Percentiles rank a stretch among this genome's conserved stretches.
Evolutionary conservation across 176 grass and related monocot genomes (phyloP).

Genomic region (Oryza coarctata): DNA sequence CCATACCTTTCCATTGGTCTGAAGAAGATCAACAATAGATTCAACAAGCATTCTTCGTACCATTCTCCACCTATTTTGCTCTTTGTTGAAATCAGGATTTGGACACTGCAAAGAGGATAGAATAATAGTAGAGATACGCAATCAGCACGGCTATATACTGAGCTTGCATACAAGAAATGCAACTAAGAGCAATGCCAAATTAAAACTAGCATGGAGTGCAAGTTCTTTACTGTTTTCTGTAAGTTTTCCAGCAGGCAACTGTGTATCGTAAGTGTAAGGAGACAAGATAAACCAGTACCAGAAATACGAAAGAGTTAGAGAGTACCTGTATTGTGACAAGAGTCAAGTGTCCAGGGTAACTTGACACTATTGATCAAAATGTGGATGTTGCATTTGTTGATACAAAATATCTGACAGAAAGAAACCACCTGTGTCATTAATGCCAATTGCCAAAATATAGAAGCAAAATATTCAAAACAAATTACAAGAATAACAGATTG

Average conservation of each 20-base stretch:
- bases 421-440: background rate
- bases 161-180: background rate
- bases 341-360: constrained; percentile 69
- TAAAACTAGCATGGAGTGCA: background rate
- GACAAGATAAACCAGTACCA: background rate
- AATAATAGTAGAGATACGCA: background rate
- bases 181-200: background rate
- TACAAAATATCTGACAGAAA: constrained; percentile 70
- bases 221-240: background rate
- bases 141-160: background rate
- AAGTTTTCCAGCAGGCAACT: background rate
- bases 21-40: constrained; percentile 74
- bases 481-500: background rate
- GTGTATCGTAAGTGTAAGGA: background rate
- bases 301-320: constrained; percentile 20
- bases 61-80: constrained; percentile 76
- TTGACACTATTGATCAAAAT: constrained; percentile 82
- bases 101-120: constrained; percentile 61
- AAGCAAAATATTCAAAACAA: constrained; percentile 20
- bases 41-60: constrained; percentile 74
- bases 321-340: constrained; percentile 84
- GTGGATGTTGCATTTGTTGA: constrained; percentile 90
- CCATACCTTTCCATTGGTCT: constrained; percentile 75
- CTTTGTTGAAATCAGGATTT: constrained; percentile 88
- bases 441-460: constrained; percentile 33